These are phyloP conservation scores for Ganoderma sinense DNA, from an alignment of 1,284 basidiomycete species.

Conservation along the genomic window DNA sequence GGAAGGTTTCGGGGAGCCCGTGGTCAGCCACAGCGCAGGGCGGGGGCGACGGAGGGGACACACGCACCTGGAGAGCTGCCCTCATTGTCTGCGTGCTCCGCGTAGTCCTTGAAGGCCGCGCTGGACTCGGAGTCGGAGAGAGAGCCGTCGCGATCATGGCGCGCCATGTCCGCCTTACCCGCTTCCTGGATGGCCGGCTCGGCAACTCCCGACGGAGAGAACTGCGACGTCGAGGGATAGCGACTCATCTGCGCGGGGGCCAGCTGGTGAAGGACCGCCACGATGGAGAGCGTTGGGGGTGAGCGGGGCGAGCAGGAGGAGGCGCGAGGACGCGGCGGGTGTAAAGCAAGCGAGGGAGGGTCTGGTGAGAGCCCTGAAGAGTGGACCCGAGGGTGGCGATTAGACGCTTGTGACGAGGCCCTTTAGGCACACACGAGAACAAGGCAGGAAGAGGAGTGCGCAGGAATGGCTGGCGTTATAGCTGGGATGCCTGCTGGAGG, in stretches of 20 bases:
- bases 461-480: slow-evolving; percentile 18
- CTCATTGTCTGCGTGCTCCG: slow-evolving; percentile 31
- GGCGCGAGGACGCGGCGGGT: background rate
- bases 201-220: slow-evolving; percentile 32
- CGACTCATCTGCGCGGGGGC: slow-evolving; percentile 34
- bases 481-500: background rate
- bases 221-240: slow-evolving; percentile 31
- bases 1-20: slow-evolving; percentile 1
- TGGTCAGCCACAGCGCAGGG: background rate
- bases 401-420: slow-evolving; percentile 14
- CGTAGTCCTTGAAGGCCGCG: slow-evolving; percentile 30
- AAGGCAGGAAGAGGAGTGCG: slow-evolving; percentile 2
- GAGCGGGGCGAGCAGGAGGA: slow-evolving; percentile 4
- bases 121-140: slow-evolving; percentile 35
- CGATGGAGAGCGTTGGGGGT: slow-evolving; percentile 5
- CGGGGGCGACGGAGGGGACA: background rate
- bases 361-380: slow-evolving; percentile 1
- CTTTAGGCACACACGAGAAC: background rate
- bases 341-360: slow-evolving; percentile 4
- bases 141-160: slow-evolving; percentile 38
- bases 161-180: slow-evolving; percentile 29
- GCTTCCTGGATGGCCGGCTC: slow-evolving; percentile 25
- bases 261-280: slow-evolving; percentile 15
- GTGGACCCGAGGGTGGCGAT: slow-evolving; percentile 10
- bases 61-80: slow-evolving; percentile 31